Conservation (phyloP, 352 stramenopile genomes). For the Phytophthora idaei region DNA sequence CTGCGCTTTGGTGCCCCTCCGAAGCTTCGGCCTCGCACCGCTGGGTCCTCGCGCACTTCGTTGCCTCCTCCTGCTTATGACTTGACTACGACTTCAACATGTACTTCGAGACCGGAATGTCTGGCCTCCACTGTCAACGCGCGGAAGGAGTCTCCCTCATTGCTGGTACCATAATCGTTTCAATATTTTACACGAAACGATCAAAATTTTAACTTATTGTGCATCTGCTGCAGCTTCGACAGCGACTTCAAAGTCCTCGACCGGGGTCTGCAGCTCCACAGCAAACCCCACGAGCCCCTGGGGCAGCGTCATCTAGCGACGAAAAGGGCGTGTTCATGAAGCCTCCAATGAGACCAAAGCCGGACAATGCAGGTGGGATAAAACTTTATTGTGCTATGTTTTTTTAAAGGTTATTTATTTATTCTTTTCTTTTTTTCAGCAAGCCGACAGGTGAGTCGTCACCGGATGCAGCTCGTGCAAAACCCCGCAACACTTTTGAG, state of each 20-base stretch:
- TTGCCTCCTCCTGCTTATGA: conserved; percentile 5
- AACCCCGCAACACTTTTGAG: background rate
- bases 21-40: conserved; percentile 58
- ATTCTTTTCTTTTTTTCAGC: conserved; percentile 10
- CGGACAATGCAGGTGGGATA: conserved; percentile 27
- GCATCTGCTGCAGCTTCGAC: conserved; percentile 43
- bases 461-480: conserved; percentile 47
- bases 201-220: background rate
- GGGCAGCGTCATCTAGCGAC: conserved; percentile 4
- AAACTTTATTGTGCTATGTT: background rate
- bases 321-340: conserved; percentile 41
- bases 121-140: conserved; percentile 26
- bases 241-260: conserved; percentile 51
- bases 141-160: conserved; percentile 9
- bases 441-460: conserved; percentile 39
- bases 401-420: background rate
- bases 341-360: conserved; percentile 49
- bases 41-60: conserved; percentile 29
- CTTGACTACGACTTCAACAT: conserved; percentile 6
- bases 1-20: conserved; percentile 54
- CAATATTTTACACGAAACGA: background rate
- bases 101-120: conserved; percentile 19
- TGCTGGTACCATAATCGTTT: conserved; percentile 4
- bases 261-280: conserved; percentile 33
- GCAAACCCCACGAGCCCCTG: conserved; percentile 20